Percentiles rank a stretch among this genome's conserved stretches.
phyloP scores from a whole-genome alignment of 441 rosid species.

The Eruca vesicaria region DNA sequence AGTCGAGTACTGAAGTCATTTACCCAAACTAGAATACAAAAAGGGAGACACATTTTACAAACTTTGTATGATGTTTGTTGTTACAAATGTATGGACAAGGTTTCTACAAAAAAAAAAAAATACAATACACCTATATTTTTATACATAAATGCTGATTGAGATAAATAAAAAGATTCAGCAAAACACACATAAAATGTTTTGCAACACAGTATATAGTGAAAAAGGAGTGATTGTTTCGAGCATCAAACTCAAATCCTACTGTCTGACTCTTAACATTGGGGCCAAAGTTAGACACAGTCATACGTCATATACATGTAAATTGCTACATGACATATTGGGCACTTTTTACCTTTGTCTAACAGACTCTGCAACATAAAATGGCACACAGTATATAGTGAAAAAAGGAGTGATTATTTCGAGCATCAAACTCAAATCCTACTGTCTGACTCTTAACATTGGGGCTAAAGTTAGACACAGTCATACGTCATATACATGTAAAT shows the following conservation, averaged over 20 bases:
- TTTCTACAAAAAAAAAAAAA: neutral
- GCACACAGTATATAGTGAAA: no score
- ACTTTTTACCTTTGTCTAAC: slow-evolving; percentile 86
- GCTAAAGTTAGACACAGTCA: no score
- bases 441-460: no score
- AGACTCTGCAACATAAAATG: no score
- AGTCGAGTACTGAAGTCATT: neutral
- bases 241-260: neutral
- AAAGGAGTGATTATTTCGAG: no score
- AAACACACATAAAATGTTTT: neutral
- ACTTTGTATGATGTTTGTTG: slow-evolving; percentile 8
- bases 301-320: no score
- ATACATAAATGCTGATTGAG: neutral
- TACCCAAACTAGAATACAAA: neutral
- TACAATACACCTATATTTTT: slow-evolving; percentile 17
- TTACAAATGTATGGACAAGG: neutral
- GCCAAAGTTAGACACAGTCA: slow-evolving; percentile 11
- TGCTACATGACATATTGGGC: slow-evolving; percentile 80
- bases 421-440: no score
- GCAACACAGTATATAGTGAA: no score
- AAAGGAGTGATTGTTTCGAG: neutral
- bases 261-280: no score
- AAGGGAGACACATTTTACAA: slow-evolving; percentile 13
- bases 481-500: no score
- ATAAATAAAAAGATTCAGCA: neutral